A percentile compares a stretch with the other conserved stretches of the same genome.
Evolutionary conservation across 1,284 basidiomycete genomes (phyloP).

Genomic region (Cutaneotrichosporon sp.): DNA sequence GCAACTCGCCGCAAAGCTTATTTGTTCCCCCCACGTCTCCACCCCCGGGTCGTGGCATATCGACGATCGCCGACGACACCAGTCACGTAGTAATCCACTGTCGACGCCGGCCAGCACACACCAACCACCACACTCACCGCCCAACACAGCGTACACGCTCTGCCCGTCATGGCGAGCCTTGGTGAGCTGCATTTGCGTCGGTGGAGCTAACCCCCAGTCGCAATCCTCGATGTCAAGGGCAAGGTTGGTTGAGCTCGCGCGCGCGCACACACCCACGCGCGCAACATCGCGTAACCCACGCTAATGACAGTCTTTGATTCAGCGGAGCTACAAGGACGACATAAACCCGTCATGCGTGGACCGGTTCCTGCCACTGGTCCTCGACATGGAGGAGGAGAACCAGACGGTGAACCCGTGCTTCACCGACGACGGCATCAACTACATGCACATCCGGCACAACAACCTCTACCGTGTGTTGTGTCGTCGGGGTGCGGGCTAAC

Average conservation of each 20-base stretch:
- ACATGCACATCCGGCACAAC: constrained; percentile 97
- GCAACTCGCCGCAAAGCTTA: too few relatives aligned
- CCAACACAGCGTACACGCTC: not conserved
- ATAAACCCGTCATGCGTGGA: constrained; percentile 84
- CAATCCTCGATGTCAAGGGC: constrained; percentile 96
- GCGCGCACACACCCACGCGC: not conserved
- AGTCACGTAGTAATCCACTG: too few relatives aligned
- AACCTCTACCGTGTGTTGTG: constrained; percentile 81
- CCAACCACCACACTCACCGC: too few relatives aligned
- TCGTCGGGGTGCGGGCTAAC: not conserved
- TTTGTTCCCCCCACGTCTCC: too few relatives aligned
- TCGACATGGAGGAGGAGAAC: constrained; percentile 97
- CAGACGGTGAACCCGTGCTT: constrained; percentile 93
- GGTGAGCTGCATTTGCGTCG: constrained; percentile 16
- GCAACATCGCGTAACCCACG: too few relatives aligned
- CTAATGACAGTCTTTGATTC: constrained; percentile 72
- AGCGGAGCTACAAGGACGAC: constrained; percentile 96
- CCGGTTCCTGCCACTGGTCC: constrained; percentile 85
- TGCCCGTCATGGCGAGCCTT: constrained; percentile 34
- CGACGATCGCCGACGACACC: too few relatives aligned
- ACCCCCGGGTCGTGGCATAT: too few relatives aligned
- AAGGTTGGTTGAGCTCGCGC: constrained; percentile 47
- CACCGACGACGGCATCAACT: constrained; percentile 88
- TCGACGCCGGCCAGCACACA: too few relatives aligned
- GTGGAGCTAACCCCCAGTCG: constrained; percentile 52